Base-by-base conservation (phyloP, 1,284 basidiomycete genomes). In the Malassezia sp. region DNA sequence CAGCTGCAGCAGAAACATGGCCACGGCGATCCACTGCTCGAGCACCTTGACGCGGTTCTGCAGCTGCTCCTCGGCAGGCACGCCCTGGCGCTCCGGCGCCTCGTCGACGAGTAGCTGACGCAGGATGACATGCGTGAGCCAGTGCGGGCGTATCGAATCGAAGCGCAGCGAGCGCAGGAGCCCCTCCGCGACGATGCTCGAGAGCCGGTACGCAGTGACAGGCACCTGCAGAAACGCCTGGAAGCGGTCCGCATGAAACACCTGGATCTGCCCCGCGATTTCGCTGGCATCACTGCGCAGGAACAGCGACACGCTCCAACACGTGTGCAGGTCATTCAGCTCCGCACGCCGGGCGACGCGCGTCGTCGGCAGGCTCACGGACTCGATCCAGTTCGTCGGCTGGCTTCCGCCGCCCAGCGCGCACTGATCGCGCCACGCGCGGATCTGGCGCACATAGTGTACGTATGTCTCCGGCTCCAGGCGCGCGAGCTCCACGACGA, bases 191-290 rank as follows among this genome's bases (percentile, higher is more conserved):
- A 39, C 42, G 26, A 26, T 37, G 40, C 38, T 63, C 42, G 40
- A 41, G 17, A 34, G 53, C 27, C 24, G 53, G 31, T 18, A 60
- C 21, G 27, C 38, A 26, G 36, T 52, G 4, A 45, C 36, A 10
- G 49, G 47, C 18, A 34, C 40, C 3, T 53, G 20, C 29, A 51
- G 22, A 18, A 58, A 42, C 8, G 45, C 39, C 27, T 42, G 33
- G 17, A 65, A 45, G 4, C 55, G 52, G 17, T 60, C 51, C 10
- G 54, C 53, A 28, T 67, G 63, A 46, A 59, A 70, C 18, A 50
- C 39, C 26, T 66, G 63, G 28, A 70, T 64, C 47, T 70, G 67
- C 32, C 57, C 55, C 3, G 64, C 67, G n/a, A 70, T 46, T 42
- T 70, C 67, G 17, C 48, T 26, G 0, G 65, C 59, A 20, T 67